phyloP scores from a whole-genome alignment of 768 basidiomycete species.

The Omphalotus guepiniiformis region DNA sequence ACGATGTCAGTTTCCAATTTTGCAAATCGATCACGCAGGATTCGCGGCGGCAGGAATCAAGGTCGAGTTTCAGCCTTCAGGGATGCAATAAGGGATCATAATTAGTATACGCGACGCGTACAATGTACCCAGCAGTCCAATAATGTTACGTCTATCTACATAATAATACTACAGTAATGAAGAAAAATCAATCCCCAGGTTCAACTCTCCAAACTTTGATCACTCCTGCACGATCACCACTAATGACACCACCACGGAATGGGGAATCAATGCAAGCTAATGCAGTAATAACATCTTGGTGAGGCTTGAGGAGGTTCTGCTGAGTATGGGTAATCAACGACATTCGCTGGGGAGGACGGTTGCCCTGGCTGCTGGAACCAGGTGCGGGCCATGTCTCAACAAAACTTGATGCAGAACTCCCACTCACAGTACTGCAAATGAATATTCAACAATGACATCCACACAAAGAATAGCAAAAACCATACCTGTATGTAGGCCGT shows the following conservation, averaged over 20 bases:
- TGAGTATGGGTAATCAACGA: slow-evolving; percentile 79
- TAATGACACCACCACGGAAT: slow-evolving; percentile 89
- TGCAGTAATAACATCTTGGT: slow-evolving; percentile 88
- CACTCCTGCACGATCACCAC: slow-evolving; percentile 84
- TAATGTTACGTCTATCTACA: no score
- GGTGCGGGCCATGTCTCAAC: slow-evolving; percentile 59
- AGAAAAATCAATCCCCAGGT: no score
- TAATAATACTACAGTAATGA: no score
- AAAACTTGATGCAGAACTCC: slow-evolving; percentile 45
- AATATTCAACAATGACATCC: background rate
- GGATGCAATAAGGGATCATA: no score
- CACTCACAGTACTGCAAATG: slow-evolving; percentile 29
- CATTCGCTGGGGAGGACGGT: slow-evolving; percentile 70
- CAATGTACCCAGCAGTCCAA: no score
- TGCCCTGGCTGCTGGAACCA: slow-evolving; percentile 44
- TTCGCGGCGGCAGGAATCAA: no score
- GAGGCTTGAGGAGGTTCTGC: slow-evolving; percentile 77
- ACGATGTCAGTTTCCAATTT: slow-evolving; percentile 1
- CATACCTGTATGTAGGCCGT: slow-evolving; percentile 72
- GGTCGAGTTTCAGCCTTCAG: no score
- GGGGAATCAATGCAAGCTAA: slow-evolving; percentile 87
- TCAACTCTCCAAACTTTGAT: slow-evolving; percentile 90
- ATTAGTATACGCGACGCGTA: no score
- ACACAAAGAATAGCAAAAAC: slow-evolving; percentile 7
- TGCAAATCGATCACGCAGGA: background rate